Base-by-base conservation (phyloP, 2,329 filamentous ascomycete genomes). In the Penicillium capsulatum region DNA sequence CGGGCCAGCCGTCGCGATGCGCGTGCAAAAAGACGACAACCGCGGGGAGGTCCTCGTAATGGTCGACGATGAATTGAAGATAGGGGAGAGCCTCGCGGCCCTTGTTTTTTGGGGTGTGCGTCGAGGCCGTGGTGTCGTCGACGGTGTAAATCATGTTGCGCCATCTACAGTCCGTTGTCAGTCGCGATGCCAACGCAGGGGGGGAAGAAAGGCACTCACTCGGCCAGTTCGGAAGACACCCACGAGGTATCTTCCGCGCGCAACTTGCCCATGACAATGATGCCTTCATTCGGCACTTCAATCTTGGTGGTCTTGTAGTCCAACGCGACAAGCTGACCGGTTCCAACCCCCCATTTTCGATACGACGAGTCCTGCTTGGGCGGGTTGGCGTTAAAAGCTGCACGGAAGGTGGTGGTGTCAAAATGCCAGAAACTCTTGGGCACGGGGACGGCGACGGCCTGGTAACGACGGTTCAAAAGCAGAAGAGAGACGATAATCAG, bases 21-120 rank as follows among this genome's bases (percentile, higher is more conserved):
- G 73, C 71, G 52, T 80, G 77, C 48, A 75, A 66, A 64, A 80
- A 80, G 38, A 78, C 61, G 34, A 71, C 60, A 3, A 73, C 68
- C 36, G 76, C 70, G 4, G 75, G 70, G 15, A 80, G 63, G 31
- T 61, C 50, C 29, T 69, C 47, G 47, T 72, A 72, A 45, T 72
- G 58, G 28, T 72, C 67, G 35, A 71, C 60, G 26, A 73, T 61
- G 51, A 65, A 72, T 37, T 68, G 68, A 8, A 72, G 60, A 46
- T 72, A 72, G 13, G 67, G 65, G 31, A 67, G 66, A 10, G 66
- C 61, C 53, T 73, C 70, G 41, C 61, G 63, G 32, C 67, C 68
- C 44, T 71, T 72, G 51, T 71, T 67, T 42, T 53, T 56, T 9
- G 61, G 62, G 6, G 60, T 63, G 37, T 61, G 59, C 14, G 50